Evolutionary conservation across 2,329 filamentous ascomycete species (phyloP).

Genomic region (Fusarium gaditjirri): DNA sequence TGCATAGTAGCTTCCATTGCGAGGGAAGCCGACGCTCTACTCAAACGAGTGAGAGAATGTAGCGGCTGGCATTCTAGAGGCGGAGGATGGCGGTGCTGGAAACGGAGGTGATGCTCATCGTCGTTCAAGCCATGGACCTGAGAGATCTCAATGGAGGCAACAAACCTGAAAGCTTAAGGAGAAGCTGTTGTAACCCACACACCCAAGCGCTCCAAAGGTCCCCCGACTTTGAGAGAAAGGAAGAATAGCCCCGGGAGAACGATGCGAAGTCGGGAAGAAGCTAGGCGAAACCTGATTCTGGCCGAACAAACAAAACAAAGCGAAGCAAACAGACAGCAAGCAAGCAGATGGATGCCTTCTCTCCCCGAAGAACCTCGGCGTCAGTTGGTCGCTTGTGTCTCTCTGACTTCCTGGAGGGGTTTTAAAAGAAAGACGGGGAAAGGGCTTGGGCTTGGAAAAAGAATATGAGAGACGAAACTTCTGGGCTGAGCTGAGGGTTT

Average conservation of each 20-base stretch:
- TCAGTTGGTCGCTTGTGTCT: conserved; percentile 23
- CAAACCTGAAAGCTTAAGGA: conserved; percentile 16
- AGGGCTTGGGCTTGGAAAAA: conserved; percentile 4
- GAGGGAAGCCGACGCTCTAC: conserved; percentile 50
- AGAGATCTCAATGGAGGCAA: conserved; percentile 23
- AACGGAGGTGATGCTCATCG: conserved; percentile 46
- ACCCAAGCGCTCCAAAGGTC: conserved; percentile 24
- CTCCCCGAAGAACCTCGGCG: conserved; percentile 23
- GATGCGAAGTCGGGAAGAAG: conserved; percentile 33
- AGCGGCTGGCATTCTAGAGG: conserved; percentile 51
- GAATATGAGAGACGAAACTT: conserved; percentile 18
- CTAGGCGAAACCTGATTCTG: conserved; percentile 37
- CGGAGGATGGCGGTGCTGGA: conserved; percentile 43
- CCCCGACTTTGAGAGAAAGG: conserved; percentile 24
- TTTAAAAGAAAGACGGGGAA: neutral
- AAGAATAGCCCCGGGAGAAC: conserved; percentile 16
- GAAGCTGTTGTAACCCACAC: conserved; percentile 32
- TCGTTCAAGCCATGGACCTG: conserved; percentile 44
- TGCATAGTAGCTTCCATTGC: conserved; percentile 60
- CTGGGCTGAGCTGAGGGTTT: conserved; percentile 16
- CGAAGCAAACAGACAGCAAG: conserved; percentile 26
- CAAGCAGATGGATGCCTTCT: conserved; percentile 9
- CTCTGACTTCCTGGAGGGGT: conserved; percentile 7
- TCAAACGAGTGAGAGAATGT: conserved; percentile 51
- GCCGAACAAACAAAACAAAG: conserved; percentile 10